Conservation (phyloP, 352 stramenopile species). For the Elongisporangium undulatum region DNA sequence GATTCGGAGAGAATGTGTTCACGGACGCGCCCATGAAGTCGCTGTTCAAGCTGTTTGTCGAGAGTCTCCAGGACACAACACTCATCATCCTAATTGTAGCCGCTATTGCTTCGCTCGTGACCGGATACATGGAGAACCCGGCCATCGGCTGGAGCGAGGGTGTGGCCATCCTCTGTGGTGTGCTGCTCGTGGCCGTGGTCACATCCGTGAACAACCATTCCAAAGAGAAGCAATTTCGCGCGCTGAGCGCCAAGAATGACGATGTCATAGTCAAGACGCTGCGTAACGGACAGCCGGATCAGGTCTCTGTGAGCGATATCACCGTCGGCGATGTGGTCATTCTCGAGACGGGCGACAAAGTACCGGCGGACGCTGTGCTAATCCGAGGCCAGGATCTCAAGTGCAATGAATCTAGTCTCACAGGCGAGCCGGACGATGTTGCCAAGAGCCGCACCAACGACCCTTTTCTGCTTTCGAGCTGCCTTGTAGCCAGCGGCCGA, state of each 20-base stretch:
- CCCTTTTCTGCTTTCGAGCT: constrained; percentile 87
- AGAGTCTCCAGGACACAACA: constrained; percentile 88
- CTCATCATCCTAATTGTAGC: constrained; percentile 88
- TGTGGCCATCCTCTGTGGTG: constrained; percentile 91
- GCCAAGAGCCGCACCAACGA: constrained; percentile 72
- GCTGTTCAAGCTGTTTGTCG: constrained; percentile 75
- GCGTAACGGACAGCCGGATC: constrained; percentile 53
- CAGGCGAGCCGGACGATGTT: constrained; percentile 94
- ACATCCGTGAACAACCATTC: constrained; percentile 96
- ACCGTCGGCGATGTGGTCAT: constrained; percentile 89
- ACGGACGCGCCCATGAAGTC: constrained; percentile 77
- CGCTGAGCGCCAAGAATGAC: constrained; percentile 85
- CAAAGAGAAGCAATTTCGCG: constrained; percentile 90
- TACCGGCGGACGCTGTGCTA: constrained; percentile 93
- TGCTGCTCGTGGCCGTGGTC: constrained; percentile 93
- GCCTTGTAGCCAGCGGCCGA: constrained; percentile 63
- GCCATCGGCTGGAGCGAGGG: constrained; percentile 93
- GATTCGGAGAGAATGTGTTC: constrained; percentile 68
- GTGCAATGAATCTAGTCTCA: constrained; percentile 95
- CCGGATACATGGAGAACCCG: constrained; percentile 72
- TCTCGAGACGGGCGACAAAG: constrained; percentile 90
- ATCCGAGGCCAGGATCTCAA: constrained; percentile 91
- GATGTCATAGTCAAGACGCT: constrained; percentile 85
- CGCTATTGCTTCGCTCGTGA: constrained; percentile 81
- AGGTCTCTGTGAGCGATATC: constrained; percentile 69